These are phyloP conservation scores for Delonix regia DNA, from an alignment of 306 rosid species.

Conservation along the genomic window DNA sequence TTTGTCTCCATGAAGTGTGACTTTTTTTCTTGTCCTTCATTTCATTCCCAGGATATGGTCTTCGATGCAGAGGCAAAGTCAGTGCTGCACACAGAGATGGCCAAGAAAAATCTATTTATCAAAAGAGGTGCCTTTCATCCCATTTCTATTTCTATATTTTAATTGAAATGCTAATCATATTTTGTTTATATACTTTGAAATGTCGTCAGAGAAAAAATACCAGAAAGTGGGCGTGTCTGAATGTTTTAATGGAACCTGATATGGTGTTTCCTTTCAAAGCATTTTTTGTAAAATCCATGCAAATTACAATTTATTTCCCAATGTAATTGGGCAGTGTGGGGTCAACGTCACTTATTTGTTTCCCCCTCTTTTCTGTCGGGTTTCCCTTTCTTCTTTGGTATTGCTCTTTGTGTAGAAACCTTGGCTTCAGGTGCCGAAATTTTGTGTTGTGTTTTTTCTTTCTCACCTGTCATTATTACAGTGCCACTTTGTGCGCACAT, in stretches of 20 bases:
- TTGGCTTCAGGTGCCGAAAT: neutral
- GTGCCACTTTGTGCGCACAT: neutral
- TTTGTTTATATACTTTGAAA: neutral
- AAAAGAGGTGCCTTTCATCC: slow-evolving; percentile 61
- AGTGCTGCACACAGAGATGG: slow-evolving; percentile 96
- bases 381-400: neutral
- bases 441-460: neutral
- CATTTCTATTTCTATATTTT: neutral
- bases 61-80: slow-evolving; percentile 88
- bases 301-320: neutral
- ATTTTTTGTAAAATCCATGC: neutral
- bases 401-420: neutral
- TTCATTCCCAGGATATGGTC: slow-evolving; percentile 64
- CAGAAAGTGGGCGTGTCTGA: neutral
- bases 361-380: neutral
- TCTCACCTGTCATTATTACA: neutral
- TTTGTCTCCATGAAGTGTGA: neutral
- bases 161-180: neutral
- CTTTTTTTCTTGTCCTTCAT: neutral
- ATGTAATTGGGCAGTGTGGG: neutral
- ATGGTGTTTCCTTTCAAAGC: neutral
- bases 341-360: neutral
- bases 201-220: neutral
- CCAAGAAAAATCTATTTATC: slow-evolving; percentile 93
- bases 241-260: neutral